phyloP scores from a whole-genome alignment of 257 asterid species.

The Vinca minor region DNA sequence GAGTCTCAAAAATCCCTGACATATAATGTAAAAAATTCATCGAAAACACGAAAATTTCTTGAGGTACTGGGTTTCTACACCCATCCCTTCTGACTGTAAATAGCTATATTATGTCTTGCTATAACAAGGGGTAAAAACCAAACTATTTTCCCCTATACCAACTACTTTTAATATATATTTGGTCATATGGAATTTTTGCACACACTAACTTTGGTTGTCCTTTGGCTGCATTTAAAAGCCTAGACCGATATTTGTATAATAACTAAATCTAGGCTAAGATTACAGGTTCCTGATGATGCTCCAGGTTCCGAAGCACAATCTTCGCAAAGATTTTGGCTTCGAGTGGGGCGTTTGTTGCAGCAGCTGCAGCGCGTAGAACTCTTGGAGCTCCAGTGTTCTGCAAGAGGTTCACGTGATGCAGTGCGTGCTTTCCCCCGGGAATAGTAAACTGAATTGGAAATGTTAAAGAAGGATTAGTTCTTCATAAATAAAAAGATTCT shows the following conservation, averaged over 20 bases:
- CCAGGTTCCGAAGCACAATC: conserved; percentile 61
- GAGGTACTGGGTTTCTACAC: conserved; percentile 13
- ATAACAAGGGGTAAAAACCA: too few relatives aligned
- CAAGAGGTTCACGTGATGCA: conserved; percentile 60
- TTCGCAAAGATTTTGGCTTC: conserved; percentile 74
- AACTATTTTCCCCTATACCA: conserved; percentile 11
- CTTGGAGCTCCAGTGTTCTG: conserved; percentile 63
- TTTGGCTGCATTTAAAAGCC: conserved; percentile 3
- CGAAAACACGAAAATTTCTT: conserved; percentile 12
- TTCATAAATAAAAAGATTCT: neutral
- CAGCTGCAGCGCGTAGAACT: conserved; percentile 66
- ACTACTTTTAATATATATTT: neutral
- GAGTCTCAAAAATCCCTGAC: neutral
- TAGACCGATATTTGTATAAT: neutral
- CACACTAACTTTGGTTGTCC: neutral
- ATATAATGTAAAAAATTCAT: neutral
- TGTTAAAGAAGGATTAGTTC: neutral
- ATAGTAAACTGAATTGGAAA: conserved; percentile 47
- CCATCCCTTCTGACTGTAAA: conserved; percentile 13
- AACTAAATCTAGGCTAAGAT: conserved; percentile 9
- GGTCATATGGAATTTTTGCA: neutral
- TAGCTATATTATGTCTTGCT: conserved; percentile 10
- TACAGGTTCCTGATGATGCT: conserved; percentile 47
- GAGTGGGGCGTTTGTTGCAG: conserved; percentile 54
- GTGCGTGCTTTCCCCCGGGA: conserved; percentile 66